Percentiles rank a stretch among this genome's conserved stretches.
Conservation (phyloP, 345 rosid species). For the Sapria himalayana region DNA sequence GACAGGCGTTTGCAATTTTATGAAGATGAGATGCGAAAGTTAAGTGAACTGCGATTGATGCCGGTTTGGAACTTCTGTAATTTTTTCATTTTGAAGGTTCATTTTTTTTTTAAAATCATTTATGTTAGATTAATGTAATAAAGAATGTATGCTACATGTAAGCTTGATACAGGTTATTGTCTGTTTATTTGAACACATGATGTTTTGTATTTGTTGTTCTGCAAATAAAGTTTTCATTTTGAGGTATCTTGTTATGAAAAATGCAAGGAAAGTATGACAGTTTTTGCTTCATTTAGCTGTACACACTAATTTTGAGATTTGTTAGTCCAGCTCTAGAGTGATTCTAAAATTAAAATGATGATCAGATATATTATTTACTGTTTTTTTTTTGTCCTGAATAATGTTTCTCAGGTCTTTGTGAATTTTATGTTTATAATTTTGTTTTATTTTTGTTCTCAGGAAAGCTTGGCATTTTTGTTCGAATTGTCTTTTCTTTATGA, state of each 20-base stretch:
- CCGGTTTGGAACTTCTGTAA: slow-evolving; percentile 95
- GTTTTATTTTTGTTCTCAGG: slow-evolving; percentile 28
- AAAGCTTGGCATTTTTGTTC: slow-evolving; percentile 96
- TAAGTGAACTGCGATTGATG: slow-evolving; percentile 80
- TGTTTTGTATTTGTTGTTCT: no score
- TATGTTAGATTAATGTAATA: no score
- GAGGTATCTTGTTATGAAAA: no score
- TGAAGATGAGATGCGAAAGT: slow-evolving; percentile 94
- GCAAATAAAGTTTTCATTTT: no score
- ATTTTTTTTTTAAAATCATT: slow-evolving; percentile 15
- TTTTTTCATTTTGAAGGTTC: slow-evolving; percentile 88
- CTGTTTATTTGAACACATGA: no score
- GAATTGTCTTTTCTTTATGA: slow-evolving; percentile 95
- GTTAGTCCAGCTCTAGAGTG: slow-evolving; percentile 10
- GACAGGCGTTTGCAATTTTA: slow-evolving; percentile 80
- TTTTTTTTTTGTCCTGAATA: no score
- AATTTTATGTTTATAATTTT: slow-evolving; percentile 5
- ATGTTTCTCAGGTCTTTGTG: no score
- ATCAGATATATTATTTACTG: no score
- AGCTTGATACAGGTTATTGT: no score
- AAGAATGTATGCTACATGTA: no score
- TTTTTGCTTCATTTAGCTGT: slow-evolving; percentile 7
- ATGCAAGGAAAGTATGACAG: no score
- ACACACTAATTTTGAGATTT: slow-evolving; percentile 6
- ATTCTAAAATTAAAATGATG: no score